Evolutionary conservation across 139 green algal genomes (phyloP).

Genomic region (Spirogloea muscicola): DNA sequence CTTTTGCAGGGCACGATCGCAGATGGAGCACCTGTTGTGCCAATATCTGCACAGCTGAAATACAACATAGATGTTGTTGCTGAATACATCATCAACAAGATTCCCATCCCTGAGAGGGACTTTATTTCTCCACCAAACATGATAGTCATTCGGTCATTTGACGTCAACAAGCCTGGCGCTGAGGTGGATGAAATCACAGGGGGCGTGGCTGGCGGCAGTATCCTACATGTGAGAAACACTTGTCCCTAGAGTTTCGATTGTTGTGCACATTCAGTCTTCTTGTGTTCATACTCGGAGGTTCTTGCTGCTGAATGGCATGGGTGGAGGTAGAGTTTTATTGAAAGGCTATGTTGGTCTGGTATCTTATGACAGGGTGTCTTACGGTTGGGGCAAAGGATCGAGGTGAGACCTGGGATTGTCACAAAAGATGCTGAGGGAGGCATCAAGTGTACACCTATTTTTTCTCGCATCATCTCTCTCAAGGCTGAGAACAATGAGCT

Average conservation of each 20-base stretch:
- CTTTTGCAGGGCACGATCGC: constrained; percentile 82
- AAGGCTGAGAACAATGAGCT: constrained; percentile 96
- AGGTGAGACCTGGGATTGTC: constrained; percentile 95
- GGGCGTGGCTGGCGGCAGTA: constrained; percentile 91
- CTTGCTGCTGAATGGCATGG: too few species aligned
- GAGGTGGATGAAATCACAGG: constrained; percentile 95
- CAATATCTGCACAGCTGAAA: constrained; percentile 97
- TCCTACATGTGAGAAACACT: constrained; percentile 74
- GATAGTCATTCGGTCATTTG: constrained; percentile 99
- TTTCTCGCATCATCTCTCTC: constrained; percentile 89
- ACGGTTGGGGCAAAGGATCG: constrained; percentile 85
- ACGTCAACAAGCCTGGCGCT: constrained; percentile 98
- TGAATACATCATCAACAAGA: constrained; percentile 94
- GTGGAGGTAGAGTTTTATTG: too few species aligned
- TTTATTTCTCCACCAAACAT: constrained; percentile 95
- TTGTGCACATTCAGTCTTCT: too few species aligned
- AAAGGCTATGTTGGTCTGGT: too few species aligned
- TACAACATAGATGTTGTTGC: constrained; percentile 99
- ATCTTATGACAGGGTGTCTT: constrained; percentile 75
- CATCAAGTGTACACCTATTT: constrained; percentile 91
- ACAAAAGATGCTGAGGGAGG: constrained; percentile 88
- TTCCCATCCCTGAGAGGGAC: constrained; percentile 71
- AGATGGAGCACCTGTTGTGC: constrained; percentile 93
- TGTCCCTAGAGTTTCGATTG: too few species aligned
- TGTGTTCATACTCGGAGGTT: too few species aligned